Evolutionary conservation across 2,329 filamentous ascomycete species (phyloP), one percentile per base, ranked within the genome.

Genomic region (Amylocarpus encephaloides): DNA sequence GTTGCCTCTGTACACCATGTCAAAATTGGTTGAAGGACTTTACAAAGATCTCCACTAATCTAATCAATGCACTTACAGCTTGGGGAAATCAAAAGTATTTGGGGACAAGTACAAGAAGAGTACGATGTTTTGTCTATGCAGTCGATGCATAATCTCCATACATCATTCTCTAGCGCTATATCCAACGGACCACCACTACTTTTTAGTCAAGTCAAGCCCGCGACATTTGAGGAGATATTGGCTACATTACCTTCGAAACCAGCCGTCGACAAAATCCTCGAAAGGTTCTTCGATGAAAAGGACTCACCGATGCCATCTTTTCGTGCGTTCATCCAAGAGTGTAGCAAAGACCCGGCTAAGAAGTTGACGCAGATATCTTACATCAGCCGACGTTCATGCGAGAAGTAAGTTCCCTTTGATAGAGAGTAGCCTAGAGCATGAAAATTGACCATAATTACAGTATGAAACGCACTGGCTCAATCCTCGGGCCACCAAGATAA

Each of bases 21-120:
- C 13, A 40, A 18, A 16, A 5, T 13, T 36, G 12, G 3, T 5
- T 13, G 34, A 16, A 36, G n/a, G 13, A 16, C n/a, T 5, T 40
- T 19, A 40, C 18, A 11, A 5, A 11, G 22, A 40, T 4, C 16
- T 19, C 38, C 3, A 11, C 38, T 40, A 18, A 40, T 11, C 6
- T 5, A 11, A 11, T n/a, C 5, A 11, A 11, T 40, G 22, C 22
- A 26, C 22, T 26, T 7, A 26, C 13, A 58, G 57, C 35, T 59
- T 12, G 51, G 54, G 19, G 55, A 58, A 33, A 49, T 60, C 33
- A 60, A 58, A 34, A 71, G 72, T 16, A 80, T 78, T 35, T 88
- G 95, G 70, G 91, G 90, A 67, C 90, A 93, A 64, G 88, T 95
- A 56, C 77, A 91, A 54, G 87, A 93, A 62, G 82, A 82, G 51